phyloP scores from a whole-genome alignment of 2,329 filamentous ascomycete genomes.

The Aspergillus amoenus region DNA sequence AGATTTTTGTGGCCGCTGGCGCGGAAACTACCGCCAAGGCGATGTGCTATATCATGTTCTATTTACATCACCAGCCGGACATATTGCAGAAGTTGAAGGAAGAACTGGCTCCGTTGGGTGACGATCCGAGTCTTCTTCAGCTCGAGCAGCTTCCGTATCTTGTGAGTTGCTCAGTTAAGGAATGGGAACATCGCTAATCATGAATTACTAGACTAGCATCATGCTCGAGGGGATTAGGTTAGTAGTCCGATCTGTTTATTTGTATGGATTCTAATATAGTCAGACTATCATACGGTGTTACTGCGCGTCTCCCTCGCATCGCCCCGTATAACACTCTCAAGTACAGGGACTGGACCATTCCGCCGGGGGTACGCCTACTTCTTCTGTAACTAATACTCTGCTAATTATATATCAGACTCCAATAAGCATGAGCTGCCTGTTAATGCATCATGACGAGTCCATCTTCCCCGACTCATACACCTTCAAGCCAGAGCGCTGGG shows the following conservation, averaged over 20 bases:
- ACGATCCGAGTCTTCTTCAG: conserved; percentile 20
- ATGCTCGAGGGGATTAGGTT: conserved; percentile 31
- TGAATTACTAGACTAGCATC: conserved; percentile 21
- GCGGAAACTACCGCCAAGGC: conserved; percentile 34
- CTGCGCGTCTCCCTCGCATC: conserved; percentile 30
- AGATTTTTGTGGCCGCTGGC: conserved; percentile 31
- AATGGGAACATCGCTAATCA: not conserved
- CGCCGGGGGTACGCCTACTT: conserved; percentile 28
- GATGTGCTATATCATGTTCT: conserved; percentile 21
- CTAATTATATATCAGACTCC: conserved; percentile 25
- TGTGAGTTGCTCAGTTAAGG: conserved; percentile 15
- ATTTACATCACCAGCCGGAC: conserved; percentile 20
- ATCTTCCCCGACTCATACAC: conserved; percentile 37
- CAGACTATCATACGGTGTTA: conserved; percentile 29
- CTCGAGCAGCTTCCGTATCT: conserved; percentile 31
- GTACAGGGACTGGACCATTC: conserved; percentile 34
- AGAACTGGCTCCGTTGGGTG: conserved; percentile 17
- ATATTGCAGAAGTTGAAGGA: conserved; percentile 20
- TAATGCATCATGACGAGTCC: conserved; percentile 35
- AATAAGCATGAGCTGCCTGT: conserved; percentile 38
- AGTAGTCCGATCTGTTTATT: not conserved
- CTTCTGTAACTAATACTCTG: too few species aligned
- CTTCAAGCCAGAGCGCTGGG: conserved; percentile 42
- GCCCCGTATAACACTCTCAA: conserved; percentile 26
- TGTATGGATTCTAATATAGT: not conserved